phyloP scores from a whole-genome alignment of 768 basidiomycete genomes.

The Lactifluus volemus region DNA sequence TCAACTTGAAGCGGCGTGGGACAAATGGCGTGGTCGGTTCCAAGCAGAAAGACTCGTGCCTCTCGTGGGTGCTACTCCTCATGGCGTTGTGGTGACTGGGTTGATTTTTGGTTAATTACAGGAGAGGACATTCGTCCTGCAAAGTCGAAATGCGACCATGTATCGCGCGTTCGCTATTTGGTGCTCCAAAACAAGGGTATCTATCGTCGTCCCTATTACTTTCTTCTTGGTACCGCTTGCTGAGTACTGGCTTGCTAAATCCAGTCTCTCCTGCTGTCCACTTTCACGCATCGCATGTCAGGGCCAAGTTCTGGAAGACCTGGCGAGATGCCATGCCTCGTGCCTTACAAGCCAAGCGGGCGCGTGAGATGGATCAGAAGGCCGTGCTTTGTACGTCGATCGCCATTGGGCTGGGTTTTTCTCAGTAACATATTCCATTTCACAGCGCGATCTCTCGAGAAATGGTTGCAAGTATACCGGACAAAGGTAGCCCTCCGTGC shows the following conservation, averaged over 20 bases:
- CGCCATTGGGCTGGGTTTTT: background rate
- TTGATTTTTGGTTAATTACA: background rate
- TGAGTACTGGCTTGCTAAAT: conserved; percentile 11
- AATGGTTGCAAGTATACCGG: conserved; percentile 61
- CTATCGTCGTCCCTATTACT: background rate
- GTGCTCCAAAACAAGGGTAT: conserved; percentile 66
- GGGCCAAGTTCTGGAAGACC: conserved; percentile 49
- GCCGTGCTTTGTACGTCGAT: conserved; percentile 47
- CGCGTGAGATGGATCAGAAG: conserved; percentile 50
- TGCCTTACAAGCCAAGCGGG: conserved; percentile 54
- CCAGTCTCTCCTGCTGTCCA: conserved; percentile 70
- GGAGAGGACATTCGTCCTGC: conserved; percentile 48
- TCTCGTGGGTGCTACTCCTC: conserved; percentile 36
- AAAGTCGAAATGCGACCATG: conserved; percentile 50
- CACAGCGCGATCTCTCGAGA: conserved; percentile 46
- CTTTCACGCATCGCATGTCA: conserved; percentile 56
- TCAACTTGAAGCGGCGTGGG: conserved; percentile 53
- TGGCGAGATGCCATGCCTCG: conserved; percentile 69
- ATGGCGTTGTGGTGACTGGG: background rate
- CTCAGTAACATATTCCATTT: conserved; percentile 11
- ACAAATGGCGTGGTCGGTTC: conserved; percentile 71
- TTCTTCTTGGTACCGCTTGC: background rate
- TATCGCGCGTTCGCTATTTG: conserved; percentile 66
- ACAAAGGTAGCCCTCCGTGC: conserved; percentile 71
- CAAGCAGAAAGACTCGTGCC: conserved; percentile 56